Evolutionary conservation across 345 rosid species (phyloP), one percentile per base, ranked within the genome.

Genomic region (Limnanthes douglasii): DNA sequence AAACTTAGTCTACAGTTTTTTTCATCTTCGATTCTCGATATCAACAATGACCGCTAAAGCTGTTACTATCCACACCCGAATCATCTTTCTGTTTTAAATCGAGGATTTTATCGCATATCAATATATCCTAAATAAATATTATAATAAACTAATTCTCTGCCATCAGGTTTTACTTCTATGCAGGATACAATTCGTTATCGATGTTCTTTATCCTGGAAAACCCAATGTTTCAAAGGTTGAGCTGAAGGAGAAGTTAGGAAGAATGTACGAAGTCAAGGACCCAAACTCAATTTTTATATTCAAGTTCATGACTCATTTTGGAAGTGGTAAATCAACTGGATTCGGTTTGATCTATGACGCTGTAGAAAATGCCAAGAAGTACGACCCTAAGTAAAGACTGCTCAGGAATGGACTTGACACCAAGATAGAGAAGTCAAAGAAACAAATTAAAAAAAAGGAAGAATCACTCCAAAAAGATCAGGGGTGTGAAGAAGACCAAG

Each of bases 141-240:
- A n/a, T n/a, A n/a, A n/a, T n/a, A n/a, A n/a, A n/a, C n/a, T n/a
- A 90, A 46, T 84, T 90, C 66, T 84, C 85, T 94, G 85, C 99
- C 33, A 90, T 84, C 62, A 68, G 99, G 55, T n/a, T n/a, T n/a
- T n/a, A n/a, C 96, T 90, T 24, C 96, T 85, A 45, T 52, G 94
- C n/a, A 80, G 99, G 83, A 90, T 78, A 68, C 98, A 90, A 43
- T 90, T 90, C 45, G 98, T 88, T 12, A 77, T 88, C 36, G 97
- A 88, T 68, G 97, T 83, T 45, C 79, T 88, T 48, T 95, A 88
- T 59, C 97, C 97, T 1, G 94, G 97, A 5, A 64, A 86, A 28
- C 55, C 97, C 39, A 88, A 88, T 74, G 97, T 88, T 26, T 70
- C 95, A 18, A 88, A 88, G 97, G 97, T 72, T 0, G 95, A 90